A percentile compares a stretch with the other conserved stretches of the same genome.
Conservation (phyloP, 2,329 filamentous ascomycete genomes). For the Biscogniauxia marginata region DNA sequence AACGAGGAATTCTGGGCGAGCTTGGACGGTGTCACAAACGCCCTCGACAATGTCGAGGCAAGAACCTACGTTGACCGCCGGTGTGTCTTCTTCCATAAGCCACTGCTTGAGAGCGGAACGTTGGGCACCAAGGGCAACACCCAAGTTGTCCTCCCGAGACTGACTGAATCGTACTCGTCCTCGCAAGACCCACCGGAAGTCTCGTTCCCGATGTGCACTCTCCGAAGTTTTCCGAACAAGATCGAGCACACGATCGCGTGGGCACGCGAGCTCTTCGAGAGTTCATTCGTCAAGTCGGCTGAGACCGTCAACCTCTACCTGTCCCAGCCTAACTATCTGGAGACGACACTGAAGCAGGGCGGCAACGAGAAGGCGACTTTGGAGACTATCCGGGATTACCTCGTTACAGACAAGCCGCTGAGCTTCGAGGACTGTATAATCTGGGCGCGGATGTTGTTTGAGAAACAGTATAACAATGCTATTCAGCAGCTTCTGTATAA, state of each 20-base stretch:
- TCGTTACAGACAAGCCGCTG: slow-evolving; percentile 87
- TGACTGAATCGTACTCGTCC: slow-evolving; percentile 96
- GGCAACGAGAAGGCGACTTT: slow-evolving; percentile 93
- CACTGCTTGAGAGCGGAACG: slow-evolving; percentile 92
- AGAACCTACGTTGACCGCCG: slow-evolving; percentile 93
- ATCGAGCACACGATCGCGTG: slow-evolving; percentile 99
- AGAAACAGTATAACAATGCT: slow-evolving; percentile 95
- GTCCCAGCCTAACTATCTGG: slow-evolving; percentile 85
- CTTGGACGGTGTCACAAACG: slow-evolving; percentile 92
- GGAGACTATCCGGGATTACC: slow-evolving; percentile 83
- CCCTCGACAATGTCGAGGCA: slow-evolving; percentile 95
- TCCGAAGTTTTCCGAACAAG: slow-evolving; percentile 94
- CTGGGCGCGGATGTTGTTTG: slow-evolving; percentile 91
- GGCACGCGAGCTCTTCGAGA: slow-evolving; percentile 94
- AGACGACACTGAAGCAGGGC: slow-evolving; percentile 82
- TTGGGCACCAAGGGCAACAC: slow-evolving; percentile 99
- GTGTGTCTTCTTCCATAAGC: slow-evolving; percentile 98
- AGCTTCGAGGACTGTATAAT: slow-evolving; percentile 95
- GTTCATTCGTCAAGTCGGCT: slow-evolving; percentile 87
- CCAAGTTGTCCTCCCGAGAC: slow-evolving; percentile 84
- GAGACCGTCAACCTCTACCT: slow-evolving; percentile 95
- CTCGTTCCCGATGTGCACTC: slow-evolving; percentile 98
- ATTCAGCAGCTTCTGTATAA: slow-evolving; percentile 95
- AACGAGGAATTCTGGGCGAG: slow-evolving; percentile 87
- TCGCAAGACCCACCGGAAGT: slow-evolving; percentile 98